Base-by-base conservation (phyloP, 2,329 filamentous ascomycete genomes). In the Exophiala phaeomuriformis region DNA sequence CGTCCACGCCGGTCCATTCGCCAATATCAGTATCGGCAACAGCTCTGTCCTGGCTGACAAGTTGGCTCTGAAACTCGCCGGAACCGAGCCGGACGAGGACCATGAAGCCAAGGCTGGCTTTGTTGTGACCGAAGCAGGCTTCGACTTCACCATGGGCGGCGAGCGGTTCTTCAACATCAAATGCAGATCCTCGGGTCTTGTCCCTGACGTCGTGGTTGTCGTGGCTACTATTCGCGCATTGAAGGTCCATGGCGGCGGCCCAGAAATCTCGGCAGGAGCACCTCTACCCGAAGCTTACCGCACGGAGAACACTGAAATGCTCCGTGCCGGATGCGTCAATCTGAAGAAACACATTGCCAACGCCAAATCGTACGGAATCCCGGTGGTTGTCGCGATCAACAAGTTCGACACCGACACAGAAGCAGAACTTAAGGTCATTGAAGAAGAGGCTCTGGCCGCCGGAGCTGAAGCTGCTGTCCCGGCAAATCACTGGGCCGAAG, bases 121-220 rank as follows among this genome's bases (percentile, higher is more conserved):
- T 65, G 91, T 96, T 27, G 84, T 98, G 36, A 98, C 93, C 1
- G 93, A 98, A 72, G 91, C 93, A 49, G 93, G 93, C 6, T 98
- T 98, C 71, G 93, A 98, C 72, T 98, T 98, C 75, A 97, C 93
- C 65, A 98, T 98, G 93, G 93, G 93, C 61, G 93, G 93, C 59
- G 93, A 98, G 79, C 86, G 93, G 49, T 98, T 98, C 80, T 97
- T 98, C 83, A 97, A 98, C 77, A 97, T 98, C 78, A 98, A 98
- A 79, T 97, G 93, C 75, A 86, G 93, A 56, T 87, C 90, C 6
- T 96, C 91, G 4, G 91, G 91, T 28, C 84, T 98, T 43, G 82
- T 89, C 2, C 93, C 93, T 1, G 93, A 98, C 66, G 88, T 90
- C 1, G 90, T 95, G 4, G 89, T 98, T 42, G 84, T 98, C 55